Percentiles rank a stretch among this genome's conserved stretches.
Conservation (phyloP, 2,329 filamentous ascomycete genomes). For the Chaetomiaceae sp. region DNA sequence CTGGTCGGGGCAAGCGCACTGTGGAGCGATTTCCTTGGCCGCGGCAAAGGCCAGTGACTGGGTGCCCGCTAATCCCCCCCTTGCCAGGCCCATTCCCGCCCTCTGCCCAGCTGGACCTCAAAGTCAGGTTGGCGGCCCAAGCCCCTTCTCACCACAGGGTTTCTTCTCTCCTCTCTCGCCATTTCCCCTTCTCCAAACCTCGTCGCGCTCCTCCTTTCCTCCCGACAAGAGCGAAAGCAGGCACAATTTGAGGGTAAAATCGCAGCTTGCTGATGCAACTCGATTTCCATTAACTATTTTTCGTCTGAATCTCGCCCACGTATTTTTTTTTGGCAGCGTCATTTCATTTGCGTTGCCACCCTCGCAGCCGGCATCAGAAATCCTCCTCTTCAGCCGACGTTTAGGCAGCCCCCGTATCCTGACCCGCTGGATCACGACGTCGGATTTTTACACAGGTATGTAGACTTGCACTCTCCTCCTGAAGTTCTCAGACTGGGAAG, state of each 20-base stretch:
- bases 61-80: slow-evolving; percentile 2
- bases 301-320: slow-evolving; percentile 9
- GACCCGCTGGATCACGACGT: not conserved
- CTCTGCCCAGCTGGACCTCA: slow-evolving; percentile 12
- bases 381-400: slow-evolving; percentile 4
- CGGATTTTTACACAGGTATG: slow-evolving; percentile 11
- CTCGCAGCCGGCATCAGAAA: slow-evolving; percentile 12
- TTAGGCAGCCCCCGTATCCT: not conserved
- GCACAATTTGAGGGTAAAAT: slow-evolving; percentile 18
- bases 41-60: slow-evolving; percentile 13
- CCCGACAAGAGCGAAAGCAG: slow-evolving; percentile 15
- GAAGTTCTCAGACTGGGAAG: too few species aligned
- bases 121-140: slow-evolving; percentile 18
- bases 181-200: slow-evolving; percentile 12
- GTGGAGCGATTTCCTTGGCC: slow-evolving; percentile 15
- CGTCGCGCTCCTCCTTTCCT: slow-evolving; percentile 10
- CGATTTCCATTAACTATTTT: slow-evolving; percentile 3
- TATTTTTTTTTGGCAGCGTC: slow-evolving; percentile 5
- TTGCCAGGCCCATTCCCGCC: slow-evolving; percentile 1
- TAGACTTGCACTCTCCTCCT: not conserved
- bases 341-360: slow-evolving; percentile 15
- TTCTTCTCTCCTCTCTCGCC: slow-evolving; percentile 13
- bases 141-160: slow-evolving; percentile 11
- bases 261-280: not conserved
- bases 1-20: slow-evolving; percentile 8